Conservation (phyloP, 331 rosid species). For the Saraca asoca region DNA sequence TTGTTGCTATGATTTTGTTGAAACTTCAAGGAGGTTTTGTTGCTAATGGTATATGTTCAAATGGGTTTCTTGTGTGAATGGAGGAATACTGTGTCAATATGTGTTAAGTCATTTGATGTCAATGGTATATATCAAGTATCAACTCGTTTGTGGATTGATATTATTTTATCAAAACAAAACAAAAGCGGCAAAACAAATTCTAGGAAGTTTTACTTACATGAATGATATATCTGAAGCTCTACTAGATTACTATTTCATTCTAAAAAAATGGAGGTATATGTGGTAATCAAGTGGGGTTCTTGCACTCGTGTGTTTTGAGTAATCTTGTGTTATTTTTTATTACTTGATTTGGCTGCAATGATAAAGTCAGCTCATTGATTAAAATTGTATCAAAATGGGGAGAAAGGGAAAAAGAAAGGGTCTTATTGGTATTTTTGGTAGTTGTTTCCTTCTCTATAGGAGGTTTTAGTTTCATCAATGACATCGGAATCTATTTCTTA, state of each 20-base stretch:
- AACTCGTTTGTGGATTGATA: constrained; percentile 13
- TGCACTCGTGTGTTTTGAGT: too few species aligned
- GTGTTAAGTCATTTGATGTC: background rate
- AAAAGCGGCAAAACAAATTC: background rate
- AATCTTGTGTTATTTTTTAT: too few species aligned
- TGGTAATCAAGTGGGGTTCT: background rate
- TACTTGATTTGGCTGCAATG: too few species aligned
- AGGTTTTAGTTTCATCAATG: too few species aligned
- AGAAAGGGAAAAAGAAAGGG: too few species aligned
- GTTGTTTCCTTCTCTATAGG: too few species aligned
- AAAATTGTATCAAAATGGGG: too few species aligned
- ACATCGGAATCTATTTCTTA: too few species aligned
- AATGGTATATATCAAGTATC: background rate
- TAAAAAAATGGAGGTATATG: background rate
- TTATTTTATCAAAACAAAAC: background rate
- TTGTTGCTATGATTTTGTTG: constrained; percentile 20
- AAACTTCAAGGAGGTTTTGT: constrained; percentile 10
- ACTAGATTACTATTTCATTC: constrained; percentile 3
- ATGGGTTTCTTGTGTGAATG: constrained; percentile 1
- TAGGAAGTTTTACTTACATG: background rate
- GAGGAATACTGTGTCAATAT: constrained; percentile 21
- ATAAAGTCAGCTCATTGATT: too few species aligned
- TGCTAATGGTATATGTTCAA: background rate
- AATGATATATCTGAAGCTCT: constrained; percentile 8
- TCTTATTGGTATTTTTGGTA: too few species aligned